Conservation (phyloP, 495 filamentous ascomycete species). For the Alectoria sarmentosa region DNA sequence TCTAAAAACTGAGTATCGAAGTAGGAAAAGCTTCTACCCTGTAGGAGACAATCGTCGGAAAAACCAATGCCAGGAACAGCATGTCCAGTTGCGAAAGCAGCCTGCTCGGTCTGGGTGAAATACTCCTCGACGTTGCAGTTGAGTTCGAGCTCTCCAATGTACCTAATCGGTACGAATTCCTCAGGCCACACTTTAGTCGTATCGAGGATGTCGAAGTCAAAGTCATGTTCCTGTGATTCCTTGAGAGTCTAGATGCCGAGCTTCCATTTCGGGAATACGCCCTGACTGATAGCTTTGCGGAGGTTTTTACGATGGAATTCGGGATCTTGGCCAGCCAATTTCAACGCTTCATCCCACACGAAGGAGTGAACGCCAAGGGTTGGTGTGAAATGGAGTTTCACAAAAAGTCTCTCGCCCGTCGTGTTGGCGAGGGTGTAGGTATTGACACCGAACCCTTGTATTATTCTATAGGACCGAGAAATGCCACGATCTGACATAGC, state of each 20-base stretch:
- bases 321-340: conserved; percentile 73
- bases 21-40: conserved; percentile 83
- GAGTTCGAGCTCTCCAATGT: conserved; percentile 75
- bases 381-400: conserved; percentile 78
- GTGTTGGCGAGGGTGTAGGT: conserved; percentile 69
- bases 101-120: conserved; percentile 74
- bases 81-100: conserved; percentile 80
- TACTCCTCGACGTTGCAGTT: conserved; percentile 82
- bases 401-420: conserved; percentile 63
- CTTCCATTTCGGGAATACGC: conserved; percentile 46
- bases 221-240: conserved; percentile 64
- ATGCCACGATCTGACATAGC: conserved; percentile 71
- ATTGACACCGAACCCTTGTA: conserved; percentile 89
- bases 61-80: conserved; percentile 83
- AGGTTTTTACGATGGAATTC: conserved; percentile 87
- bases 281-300: conserved; percentile 68
- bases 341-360: conserved; percentile 84
- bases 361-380: conserved; percentile 76
- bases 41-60: conserved; percentile 75
- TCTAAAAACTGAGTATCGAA: conserved; percentile 75
- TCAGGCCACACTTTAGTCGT: conserved; percentile 93
- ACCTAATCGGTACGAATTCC: conserved; percentile 68
- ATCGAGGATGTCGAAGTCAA: conserved; percentile 87
- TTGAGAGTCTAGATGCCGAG: conserved; percentile 69
- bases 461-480: conserved; percentile 77